Percentiles rank a stretch among this genome's conserved stretches.
These are phyloP conservation scores for Calonectria henricotiae DNA, from an alignment of 2,329 filamentous ascomycete species.

Conservation along the genomic window DNA sequence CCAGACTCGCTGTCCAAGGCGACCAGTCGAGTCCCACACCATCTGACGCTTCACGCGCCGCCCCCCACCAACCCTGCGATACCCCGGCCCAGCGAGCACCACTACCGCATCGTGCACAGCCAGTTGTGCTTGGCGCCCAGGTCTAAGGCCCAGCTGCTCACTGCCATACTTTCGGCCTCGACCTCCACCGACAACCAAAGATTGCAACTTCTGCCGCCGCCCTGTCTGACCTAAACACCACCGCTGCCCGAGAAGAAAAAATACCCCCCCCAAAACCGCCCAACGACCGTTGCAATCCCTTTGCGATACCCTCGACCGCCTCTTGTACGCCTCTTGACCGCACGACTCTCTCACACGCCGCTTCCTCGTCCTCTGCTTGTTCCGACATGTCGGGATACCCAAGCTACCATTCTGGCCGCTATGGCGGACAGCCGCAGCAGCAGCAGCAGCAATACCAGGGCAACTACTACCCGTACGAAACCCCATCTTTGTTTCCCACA, in stretches of 20 bases:
- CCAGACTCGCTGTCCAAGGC: constrained; percentile 12
- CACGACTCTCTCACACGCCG: constrained; percentile 1
- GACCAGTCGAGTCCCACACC: constrained; percentile 28
- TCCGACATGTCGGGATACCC: constrained; percentile 76
- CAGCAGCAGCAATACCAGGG: constrained; percentile 58
- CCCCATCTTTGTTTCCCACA: constrained; percentile 39
- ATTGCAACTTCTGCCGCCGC: constrained; percentile 31
- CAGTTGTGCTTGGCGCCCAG: constrained; percentile 35
- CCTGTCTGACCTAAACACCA: constrained; percentile 34
- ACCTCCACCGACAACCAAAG: constrained; percentile 35
- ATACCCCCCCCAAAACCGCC: background rate
- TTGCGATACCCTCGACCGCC: constrained; percentile 17
- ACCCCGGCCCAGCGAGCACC: constrained; percentile 25
- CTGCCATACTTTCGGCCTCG: constrained; percentile 35
- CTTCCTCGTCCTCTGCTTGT: constrained; percentile 24
- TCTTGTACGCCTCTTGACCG: background rate
- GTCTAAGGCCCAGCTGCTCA: constrained; percentile 28
- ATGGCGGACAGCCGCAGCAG: constrained; percentile 54
- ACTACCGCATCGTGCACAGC: constrained; percentile 34
- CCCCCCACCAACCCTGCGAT: constrained; percentile 26
- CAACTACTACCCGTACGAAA: constrained; percentile 70
- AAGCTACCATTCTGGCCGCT: constrained; percentile 69
- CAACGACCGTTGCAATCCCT: constrained; percentile 21
- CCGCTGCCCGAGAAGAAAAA: constrained; percentile 20
- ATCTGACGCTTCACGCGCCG: constrained; percentile 34